These are phyloP conservation scores for Nakazawaea ambrosiae DNA, from an alignment of 805 yeast species.

Conservation along the genomic window DNA sequence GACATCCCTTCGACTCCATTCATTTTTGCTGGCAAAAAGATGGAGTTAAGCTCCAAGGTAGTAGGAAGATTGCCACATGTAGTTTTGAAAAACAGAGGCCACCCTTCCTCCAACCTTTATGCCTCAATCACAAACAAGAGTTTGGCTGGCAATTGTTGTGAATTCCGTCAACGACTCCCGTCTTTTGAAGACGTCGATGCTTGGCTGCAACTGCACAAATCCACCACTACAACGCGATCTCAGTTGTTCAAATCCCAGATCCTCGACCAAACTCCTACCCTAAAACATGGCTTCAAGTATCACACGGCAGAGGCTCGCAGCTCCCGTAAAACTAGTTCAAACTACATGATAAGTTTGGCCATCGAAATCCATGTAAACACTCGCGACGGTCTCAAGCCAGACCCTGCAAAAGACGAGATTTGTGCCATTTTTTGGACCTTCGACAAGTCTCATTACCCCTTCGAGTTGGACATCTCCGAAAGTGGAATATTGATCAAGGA, in stretches of 20 bases:
- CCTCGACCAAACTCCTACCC: conserved; percentile 35
- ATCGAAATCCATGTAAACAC: conserved; percentile 66
- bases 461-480: conserved; percentile 25
- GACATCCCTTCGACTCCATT: conserved; percentile 53
- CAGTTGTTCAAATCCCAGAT: conserved; percentile 39
- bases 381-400: conserved; percentile 44
- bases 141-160: neutral
- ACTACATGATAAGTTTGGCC: conserved; percentile 47
- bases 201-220: conserved; percentile 23
- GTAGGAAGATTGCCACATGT: conserved; percentile 12
- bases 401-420: conserved; percentile 58
- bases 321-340: conserved; percentile 27
- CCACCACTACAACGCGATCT: conserved; percentile 13
- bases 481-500: conserved; percentile 29
- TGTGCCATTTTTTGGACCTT: conserved; percentile 57
- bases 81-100: neutral
- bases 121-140: neutral
- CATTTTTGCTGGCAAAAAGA: conserved; percentile 61
- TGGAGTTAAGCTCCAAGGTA: conserved; percentile 34
- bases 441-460: conserved; percentile 33
- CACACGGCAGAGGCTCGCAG: conserved; percentile 22
- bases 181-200: conserved; percentile 26
- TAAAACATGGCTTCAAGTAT: conserved; percentile 32
- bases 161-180: conserved; percentile 43
- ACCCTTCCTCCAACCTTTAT: conserved; percentile 1